Conservation (phyloP, 768 basidiomycete genomes). For the Tephrocybe rancida region DNA sequence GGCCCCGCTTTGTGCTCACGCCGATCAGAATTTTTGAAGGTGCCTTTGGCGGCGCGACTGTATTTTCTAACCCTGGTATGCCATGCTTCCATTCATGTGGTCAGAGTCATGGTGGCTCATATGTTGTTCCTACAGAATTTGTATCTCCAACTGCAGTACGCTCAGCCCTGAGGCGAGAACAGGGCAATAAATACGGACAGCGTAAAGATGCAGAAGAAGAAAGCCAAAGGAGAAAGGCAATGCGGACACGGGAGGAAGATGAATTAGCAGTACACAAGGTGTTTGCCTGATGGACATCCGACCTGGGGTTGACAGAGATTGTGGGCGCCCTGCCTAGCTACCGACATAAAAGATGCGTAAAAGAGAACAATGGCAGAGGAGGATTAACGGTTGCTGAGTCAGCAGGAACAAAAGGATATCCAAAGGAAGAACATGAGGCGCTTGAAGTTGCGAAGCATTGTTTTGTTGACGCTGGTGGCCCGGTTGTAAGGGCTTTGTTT, state of each 20-base stretch:
- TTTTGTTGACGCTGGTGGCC: not conserved
- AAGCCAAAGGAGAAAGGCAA: conserved; percentile 60
- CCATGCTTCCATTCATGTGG: conserved; percentile 3
- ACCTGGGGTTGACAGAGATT: too few relatives aligned
- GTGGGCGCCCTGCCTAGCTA: not conserved
- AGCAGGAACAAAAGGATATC: conserved; percentile 26
- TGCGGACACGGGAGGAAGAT: conserved; percentile 69
- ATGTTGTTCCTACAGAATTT: conserved; percentile 63
- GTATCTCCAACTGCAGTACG: conserved; percentile 85
- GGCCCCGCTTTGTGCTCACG: conserved; percentile 94
- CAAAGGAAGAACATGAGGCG: conserved; percentile 17
- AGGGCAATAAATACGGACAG: conserved; percentile 79
- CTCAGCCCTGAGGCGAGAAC: conserved; percentile 65
- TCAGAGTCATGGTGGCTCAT: not conserved
- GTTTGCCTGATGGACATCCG: conserved; percentile 77
- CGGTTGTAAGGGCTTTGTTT: conserved; percentile 15
- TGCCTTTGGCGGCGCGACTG: conserved; percentile 91
- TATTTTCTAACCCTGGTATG: conserved; percentile 93
- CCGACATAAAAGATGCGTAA: not conserved
- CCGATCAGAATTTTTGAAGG: conserved; percentile 99
- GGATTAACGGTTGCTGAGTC: conserved; percentile 14
- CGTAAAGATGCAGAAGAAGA: conserved; percentile 82
- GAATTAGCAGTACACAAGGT: conserved; percentile 85
- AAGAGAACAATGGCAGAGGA: conserved; percentile 17
- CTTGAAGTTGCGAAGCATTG: conserved; percentile 8